These are phyloP conservation scores for Kokia cookei DNA, from an alignment of 441 rosid genomes.

Conservation along the genomic window DNA sequence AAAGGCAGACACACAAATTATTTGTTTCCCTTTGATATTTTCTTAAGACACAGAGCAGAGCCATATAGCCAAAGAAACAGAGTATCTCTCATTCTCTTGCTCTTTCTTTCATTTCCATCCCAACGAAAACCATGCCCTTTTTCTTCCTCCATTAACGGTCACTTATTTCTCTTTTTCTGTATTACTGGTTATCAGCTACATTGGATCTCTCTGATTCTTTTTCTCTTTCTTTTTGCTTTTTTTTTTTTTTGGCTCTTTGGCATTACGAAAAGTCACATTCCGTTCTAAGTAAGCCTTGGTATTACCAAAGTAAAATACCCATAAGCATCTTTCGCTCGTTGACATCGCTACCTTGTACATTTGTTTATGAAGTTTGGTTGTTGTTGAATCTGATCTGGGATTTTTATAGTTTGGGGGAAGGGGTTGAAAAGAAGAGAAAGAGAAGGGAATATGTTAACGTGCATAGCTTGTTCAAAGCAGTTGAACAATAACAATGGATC, in stretches of 20 bases:
- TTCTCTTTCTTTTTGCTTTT: background rate
- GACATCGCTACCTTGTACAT: background rate
- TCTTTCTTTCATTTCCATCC: conserved; percentile 3
- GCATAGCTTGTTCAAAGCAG: conserved; percentile 78
- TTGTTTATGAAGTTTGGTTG: conserved; percentile 1
- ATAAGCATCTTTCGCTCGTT: background rate
- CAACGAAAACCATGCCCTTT: conserved; percentile 19
- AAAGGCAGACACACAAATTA: background rate
- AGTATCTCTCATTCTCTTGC: background rate
- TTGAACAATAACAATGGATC: conserved; percentile 43
- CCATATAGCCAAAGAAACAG: conserved; percentile 5
- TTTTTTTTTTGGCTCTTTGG: background rate
- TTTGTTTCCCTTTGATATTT: background rate
- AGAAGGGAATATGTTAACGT: conserved; percentile 58
- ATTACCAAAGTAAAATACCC: background rate
- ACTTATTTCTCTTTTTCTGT: conserved; percentile 2
- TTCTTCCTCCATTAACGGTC: conserved; percentile 24
- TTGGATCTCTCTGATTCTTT: background rate
- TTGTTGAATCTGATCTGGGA: conserved; percentile 26
- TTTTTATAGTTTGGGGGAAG: background rate
- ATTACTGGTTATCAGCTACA: background rate
- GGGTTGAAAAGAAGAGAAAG: background rate
- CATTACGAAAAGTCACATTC: background rate
- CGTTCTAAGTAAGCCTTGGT: background rate
- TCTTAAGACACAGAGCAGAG: background rate